Base-by-base conservation (phyloP, 2,329 filamentous ascomycete species). In the Colletotrichum chrysophilum region DNA sequence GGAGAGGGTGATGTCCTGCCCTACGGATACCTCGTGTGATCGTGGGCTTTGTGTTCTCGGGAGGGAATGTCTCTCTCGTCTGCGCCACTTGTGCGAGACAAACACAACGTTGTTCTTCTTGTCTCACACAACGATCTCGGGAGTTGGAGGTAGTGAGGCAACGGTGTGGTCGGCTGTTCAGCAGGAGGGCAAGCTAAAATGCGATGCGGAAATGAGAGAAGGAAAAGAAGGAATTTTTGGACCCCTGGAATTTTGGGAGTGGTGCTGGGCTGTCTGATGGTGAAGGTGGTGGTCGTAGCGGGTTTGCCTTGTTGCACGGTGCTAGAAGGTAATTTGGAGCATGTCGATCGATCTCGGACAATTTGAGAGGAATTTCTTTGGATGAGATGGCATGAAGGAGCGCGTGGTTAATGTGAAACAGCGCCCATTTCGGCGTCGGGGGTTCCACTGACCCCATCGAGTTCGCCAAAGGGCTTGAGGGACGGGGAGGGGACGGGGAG, bases 311-410 rank as follows among this genome's bases (percentile, higher is more conserved):
- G 60, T 64, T 36, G 62, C 62, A 66, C 16, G 38, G 64, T 55
- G 21, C 28, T 32, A 30, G 55, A 30, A 48, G 64, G 71, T 52
- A 75, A 65, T 64, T 75, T 73, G 70, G 62, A 73, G 70, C 60
- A 55, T 16, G 73, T 26, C 73, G 73, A 75, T 75, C 73, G 73
- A 75, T 75, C 73, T 75, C 73, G 73, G 73, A 75, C 73, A 75
- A 75, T 73, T 75, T 73, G 58, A 56, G 58, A 68, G 64, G 60
- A 55, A 64, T 48, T 60, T 65, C 38, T 58, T 73, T 43, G 73
- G 73, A 67, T 48, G 38, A 73, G 62, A 75, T 67, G 56, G 73
- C 56, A 75, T 75, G 43, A 73, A 73, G 64, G 69, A 75, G 62
- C 62, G 56, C 43, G 43, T 75, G 70, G 73, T 75, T 64, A 75